Evolutionary conservation across 2,329 filamentous ascomycete species (phyloP).

Genomic region (Trichoderma atroviride): DNA sequence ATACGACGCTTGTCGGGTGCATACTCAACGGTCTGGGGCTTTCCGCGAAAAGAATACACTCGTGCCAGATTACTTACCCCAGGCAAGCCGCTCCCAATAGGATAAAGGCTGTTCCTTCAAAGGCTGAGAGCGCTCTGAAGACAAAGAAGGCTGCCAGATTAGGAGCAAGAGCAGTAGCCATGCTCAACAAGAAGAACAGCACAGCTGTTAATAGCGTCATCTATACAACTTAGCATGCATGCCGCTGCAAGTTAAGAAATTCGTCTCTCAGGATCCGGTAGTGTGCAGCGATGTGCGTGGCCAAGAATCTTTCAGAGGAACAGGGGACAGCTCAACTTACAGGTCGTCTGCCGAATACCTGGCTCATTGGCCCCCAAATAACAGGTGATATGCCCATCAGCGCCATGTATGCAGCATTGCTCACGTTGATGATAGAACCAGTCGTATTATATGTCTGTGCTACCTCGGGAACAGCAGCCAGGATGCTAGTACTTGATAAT

Average conservation of each 20-base stretch:
- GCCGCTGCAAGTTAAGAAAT: not conserved
- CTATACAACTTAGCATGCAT: constrained; percentile 27
- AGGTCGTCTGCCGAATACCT: constrained; percentile 61
- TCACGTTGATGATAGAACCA: constrained; percentile 70
- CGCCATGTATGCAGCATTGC: constrained; percentile 74
- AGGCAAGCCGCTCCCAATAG: constrained; percentile 72
- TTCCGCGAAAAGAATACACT: not conserved
- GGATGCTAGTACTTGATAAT: constrained; percentile 71
- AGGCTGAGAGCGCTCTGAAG: constrained; percentile 73
- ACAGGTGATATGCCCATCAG: constrained; percentile 73
- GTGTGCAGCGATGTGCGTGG: not conserved
- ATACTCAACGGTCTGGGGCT: not conserved
- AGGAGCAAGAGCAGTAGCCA: constrained; percentile 72
- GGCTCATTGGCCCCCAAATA: constrained; percentile 73
- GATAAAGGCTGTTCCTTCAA: constrained; percentile 74
- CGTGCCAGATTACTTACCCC: constrained; percentile 47
- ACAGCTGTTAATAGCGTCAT: constrained; percentile 57
- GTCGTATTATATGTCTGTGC: constrained; percentile 66
- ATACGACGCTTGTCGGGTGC: not conserved
- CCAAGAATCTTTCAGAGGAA: not conserved
- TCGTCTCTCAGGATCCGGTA: not conserved
- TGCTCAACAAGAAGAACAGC: constrained; percentile 69
- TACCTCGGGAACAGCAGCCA: constrained; percentile 75
- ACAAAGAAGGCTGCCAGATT: constrained; percentile 72
- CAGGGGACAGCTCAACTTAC: constrained; percentile 44